phyloP scores from a whole-genome alignment of 345 rosid genomes.

The Erodium maritimum region DNA sequence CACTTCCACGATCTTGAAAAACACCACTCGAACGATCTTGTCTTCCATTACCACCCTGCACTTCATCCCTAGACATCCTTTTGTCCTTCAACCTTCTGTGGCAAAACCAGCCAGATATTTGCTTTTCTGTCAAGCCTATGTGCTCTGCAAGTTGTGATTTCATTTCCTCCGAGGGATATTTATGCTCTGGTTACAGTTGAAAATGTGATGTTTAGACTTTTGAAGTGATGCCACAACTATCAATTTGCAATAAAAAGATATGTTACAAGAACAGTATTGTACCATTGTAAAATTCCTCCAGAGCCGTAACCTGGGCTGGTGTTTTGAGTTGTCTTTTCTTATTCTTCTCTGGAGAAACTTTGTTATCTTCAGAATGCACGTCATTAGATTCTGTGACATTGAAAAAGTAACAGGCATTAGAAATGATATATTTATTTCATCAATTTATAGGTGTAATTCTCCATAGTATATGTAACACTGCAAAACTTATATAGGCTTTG shows the following conservation, averaged over 20 bases:
- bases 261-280: slow-evolving; percentile 11
- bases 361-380: slow-evolving; percentile 48
- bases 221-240: slow-evolving; percentile 1
- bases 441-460: too few relatives aligned
- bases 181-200: slow-evolving; percentile 41
- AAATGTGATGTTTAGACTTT: not conserved
- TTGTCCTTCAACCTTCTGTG: slow-evolving; percentile 90
- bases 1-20: slow-evolving; percentile 79
- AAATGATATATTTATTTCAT: not conserved
- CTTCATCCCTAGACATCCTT: slow-evolving; percentile 49
- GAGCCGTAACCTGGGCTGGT: slow-evolving; percentile 54
- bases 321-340: slow-evolving; percentile 62
- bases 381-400: slow-evolving; percentile 41
- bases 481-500: too few relatives aligned
- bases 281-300: slow-evolving; percentile 79
- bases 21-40: slow-evolving; percentile 76
- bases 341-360: slow-evolving; percentile 41
- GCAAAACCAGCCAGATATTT: slow-evolving; percentile 97
- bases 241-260: slow-evolving; percentile 12
- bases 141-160: slow-evolving; percentile 53
- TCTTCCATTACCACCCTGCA: slow-evolving; percentile 33
- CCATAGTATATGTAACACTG: too few relatives aligned
- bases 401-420: slow-evolving; percentile 2
- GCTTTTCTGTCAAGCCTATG: slow-evolving; percentile 78
- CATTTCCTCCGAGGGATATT: slow-evolving; percentile 75